These are phyloP conservation scores for Haematococcus sp. DNA, from an alignment of 139 green algal species.

Conservation along the genomic window DNA sequence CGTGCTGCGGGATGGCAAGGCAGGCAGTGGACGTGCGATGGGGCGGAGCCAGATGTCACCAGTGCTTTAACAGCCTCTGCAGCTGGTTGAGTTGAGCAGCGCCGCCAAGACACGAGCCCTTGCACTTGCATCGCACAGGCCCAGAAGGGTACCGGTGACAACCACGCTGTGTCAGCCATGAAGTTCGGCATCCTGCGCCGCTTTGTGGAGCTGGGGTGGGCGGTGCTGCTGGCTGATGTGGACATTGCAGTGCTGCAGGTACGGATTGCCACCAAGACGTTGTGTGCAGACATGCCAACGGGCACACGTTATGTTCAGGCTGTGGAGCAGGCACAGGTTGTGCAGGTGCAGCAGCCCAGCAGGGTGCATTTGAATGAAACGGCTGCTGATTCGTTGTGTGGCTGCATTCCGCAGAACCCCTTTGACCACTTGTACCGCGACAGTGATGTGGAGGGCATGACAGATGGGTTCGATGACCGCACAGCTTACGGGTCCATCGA, in stretches of 20 bases:
- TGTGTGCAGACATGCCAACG: no score
- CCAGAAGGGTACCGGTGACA: slow-evolving; percentile 63
- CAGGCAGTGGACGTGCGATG: no score
- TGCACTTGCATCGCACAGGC: slow-evolving; percentile 10
- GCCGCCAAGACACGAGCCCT: no score
- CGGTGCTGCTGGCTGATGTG: slow-evolving; percentile 92
- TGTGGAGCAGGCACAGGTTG: no score
- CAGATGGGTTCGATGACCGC: slow-evolving; percentile 78
- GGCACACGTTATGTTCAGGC: no score
- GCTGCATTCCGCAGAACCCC: slow-evolving; percentile 33
- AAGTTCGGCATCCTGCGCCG: slow-evolving; percentile 91
- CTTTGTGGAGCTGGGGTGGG: slow-evolving; percentile 87
- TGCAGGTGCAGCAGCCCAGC: no score
- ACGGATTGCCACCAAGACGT: no score
- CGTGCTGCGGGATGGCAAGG: no score
- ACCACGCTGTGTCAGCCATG: slow-evolving; percentile 76
- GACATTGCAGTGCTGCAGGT: slow-evolving; percentile 84
- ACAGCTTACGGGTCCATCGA: slow-evolving; percentile 88
- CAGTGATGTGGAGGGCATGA: slow-evolving; percentile 77
- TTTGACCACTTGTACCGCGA: slow-evolving; percentile 67
- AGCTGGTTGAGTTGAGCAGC: no score
- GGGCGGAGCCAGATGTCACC: no score
- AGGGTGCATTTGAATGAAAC: neutral
- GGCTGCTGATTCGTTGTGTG: neutral
- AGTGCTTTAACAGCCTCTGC: no score